Base-by-base conservation (phyloP, 164 flowering plant species). In the Chimonanthus praecox region DNA sequence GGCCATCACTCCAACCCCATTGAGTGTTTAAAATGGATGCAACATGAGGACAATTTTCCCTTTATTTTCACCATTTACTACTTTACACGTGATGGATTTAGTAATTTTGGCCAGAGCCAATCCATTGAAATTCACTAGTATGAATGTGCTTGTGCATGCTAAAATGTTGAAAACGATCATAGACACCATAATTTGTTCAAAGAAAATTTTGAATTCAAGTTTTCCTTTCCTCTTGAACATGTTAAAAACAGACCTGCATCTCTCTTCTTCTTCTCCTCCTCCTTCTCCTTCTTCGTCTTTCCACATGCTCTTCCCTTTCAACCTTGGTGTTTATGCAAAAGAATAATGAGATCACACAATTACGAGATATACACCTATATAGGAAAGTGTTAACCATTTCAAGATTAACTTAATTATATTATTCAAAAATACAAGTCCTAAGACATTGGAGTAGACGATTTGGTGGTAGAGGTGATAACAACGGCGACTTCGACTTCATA, bases 221-320 rank as follows among this genome's bases (percentile, higher is more conserved):
- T 46, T 66, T 47, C 46, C 11, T 16, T 45, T 66, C 11, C 45
- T 5, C 49, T 44, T 44, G 5, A 13, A 5, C 47, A 66, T 66
- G 44, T 66, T 66, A 15, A 66, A 66, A 47, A 66, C 68, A 44
- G n/a, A 66, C 68, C 68, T 66, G 68, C 4, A 44, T 66, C 68
- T 45, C 68, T 13, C 6, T 46, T 46, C 68, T 66, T 15, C 68
- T 66, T 45, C 68, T 44, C 13, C 48, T 44, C 45, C 68, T 66
- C 45, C 68, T 45, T 66, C 47, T 48, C 45, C 48, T 45, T 6
- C 48, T 7, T 64, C 7, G 46, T 43, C 67, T 66, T 45, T 7
- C 9, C 68, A 66, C 13, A 9, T 45, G 48, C 68, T 66, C 68
- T 66, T 66, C 47, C 11, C 48, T 46, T 66, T 66, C 47, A 66